These are phyloP conservation scores for Debaryomyces subglobosus DNA, from an alignment of 1,139 yeast species.

Conservation along the genomic window DNA sequence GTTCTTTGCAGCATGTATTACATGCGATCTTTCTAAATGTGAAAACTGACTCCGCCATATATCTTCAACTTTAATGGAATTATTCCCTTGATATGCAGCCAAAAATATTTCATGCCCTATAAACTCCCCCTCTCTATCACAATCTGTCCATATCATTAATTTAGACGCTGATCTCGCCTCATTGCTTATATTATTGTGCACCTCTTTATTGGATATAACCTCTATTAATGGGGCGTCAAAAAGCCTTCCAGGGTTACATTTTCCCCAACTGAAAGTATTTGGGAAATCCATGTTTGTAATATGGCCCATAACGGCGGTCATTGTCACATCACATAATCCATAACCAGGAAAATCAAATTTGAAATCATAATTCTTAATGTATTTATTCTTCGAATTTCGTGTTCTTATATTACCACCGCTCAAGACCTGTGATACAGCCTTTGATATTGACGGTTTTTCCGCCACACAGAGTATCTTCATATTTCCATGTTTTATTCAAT, in stretches of 20 bases:
- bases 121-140: conserved; percentile 97
- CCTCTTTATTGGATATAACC: conserved; percentile 43
- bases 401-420: conserved; percentile 67
- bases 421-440: conserved; percentile 73
- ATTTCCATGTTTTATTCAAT: conserved; percentile 7
- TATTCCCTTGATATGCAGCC: conserved; percentile 65
- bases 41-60: conserved; percentile 82
- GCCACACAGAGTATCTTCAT: conserved; percentile 93
- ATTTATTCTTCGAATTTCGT: conserved; percentile 59
- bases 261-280: conserved; percentile 66
- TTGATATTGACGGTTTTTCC: conserved; percentile 94
- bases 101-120: conserved; percentile 85
- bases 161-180: conserved; percentile 65
- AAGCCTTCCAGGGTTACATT: conserved; percentile 64
- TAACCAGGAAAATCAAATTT: conserved; percentile 58
- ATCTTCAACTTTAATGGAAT: conserved; percentile 44
- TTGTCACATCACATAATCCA: conserved; percentile 77
- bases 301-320: conserved; percentile 94
- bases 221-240: conserved; percentile 67
- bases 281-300: conserved; percentile 69
- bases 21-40: conserved; percentile 78
- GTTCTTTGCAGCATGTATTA: conserved; percentile 70
- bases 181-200: conserved; percentile 67
- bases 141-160: conserved; percentile 97
- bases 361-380: conserved; percentile 81